Base-by-base conservation (phyloP, 2,329 filamentous ascomycete genomes). In the Trichoderma sp. region DNA sequence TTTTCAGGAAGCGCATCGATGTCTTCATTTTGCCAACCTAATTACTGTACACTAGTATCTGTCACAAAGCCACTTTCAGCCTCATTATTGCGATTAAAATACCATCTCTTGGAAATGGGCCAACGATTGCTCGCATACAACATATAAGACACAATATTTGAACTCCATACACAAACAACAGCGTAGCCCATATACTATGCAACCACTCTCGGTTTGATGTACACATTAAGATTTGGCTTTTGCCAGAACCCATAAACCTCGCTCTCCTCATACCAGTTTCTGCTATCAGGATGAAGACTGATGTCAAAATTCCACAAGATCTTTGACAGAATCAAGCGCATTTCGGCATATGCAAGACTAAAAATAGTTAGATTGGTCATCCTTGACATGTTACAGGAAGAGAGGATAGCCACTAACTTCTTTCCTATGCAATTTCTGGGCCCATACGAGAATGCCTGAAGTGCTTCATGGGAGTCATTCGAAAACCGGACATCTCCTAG, bases 351-450 rank as follows among this genome's bases (percentile, higher is more conserved):
- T 7, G 76, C 76, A 16, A 79, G 72, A 52, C 79, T 77, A 27
- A 33, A 47, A 21, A 7, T 4, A 0, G 31, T 63, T 29, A 63
- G 60, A 37, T 19, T 37, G 5, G 3, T 0, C 4, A n/a, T 0
- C 4, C 14, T 11, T 16, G 4, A 27, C 13, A 19, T 4, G n/a
- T 63, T 47, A n/a, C n/a, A n/a, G n/a, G n/a, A 0, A 10, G 13
- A 7, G 19, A 7, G n/a, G 0, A 31, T 4, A 0, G n/a, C 5
- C 14, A 68, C 73, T 70, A 19, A 80, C 79, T 76, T 77, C 71
- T 73, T 75, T 6, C 78, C 78, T 21, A 79, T 71, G 61, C 77
- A 80, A 31, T 76, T 74, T 13, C 78, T 71, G 1, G 77, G 75
- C 0, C 78, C 77, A 35, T 72, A 16, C 0, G 70, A 72, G 52